Conservation (phyloP, 2,329 filamentous ascomycete species). For the Aspergillus fijiensis region DNA sequence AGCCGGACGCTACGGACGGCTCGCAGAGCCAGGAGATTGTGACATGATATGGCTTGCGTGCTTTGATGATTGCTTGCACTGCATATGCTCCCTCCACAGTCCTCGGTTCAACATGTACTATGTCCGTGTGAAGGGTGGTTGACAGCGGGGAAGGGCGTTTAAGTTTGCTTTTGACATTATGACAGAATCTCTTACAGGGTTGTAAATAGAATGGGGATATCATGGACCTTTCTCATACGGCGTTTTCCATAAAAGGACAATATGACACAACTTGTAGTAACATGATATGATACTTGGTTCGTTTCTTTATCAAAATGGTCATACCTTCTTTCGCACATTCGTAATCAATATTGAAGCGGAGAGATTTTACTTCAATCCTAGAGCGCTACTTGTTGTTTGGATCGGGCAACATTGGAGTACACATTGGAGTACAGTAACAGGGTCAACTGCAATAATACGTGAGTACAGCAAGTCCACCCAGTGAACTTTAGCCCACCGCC, state of each 20-base stretch:
- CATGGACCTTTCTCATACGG: conserved; percentile 2
- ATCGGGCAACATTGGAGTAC: too few species aligned
- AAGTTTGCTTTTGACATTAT: conserved; percentile 12
- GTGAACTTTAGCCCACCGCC: neutral
- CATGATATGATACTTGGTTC: neutral
- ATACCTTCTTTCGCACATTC: too few species aligned
- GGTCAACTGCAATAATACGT: too few species aligned
- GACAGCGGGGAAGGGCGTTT: conserved; percentile 23
- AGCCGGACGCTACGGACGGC: conserved; percentile 52
- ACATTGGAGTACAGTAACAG: too few species aligned
- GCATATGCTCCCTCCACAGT: conserved; percentile 8
- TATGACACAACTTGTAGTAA: neutral
- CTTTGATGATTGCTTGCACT: conserved; percentile 5
- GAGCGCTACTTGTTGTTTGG: too few species aligned
- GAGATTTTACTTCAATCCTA: too few species aligned
- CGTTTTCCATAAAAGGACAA: neutral
- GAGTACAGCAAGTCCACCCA: too few species aligned
- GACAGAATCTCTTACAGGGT: conserved; percentile 13
- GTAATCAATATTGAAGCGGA: too few species aligned
- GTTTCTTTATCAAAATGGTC: too few species aligned
- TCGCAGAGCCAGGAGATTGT: conserved; percentile 33
- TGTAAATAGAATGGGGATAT: conserved; percentile 31
- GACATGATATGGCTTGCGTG: conserved; percentile 23
- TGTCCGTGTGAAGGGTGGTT: conserved; percentile 16
- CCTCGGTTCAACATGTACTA: conserved; percentile 29